Conservation (phyloP, 768 basidiomycete genomes). For the Heimioporus sp. region DNA sequence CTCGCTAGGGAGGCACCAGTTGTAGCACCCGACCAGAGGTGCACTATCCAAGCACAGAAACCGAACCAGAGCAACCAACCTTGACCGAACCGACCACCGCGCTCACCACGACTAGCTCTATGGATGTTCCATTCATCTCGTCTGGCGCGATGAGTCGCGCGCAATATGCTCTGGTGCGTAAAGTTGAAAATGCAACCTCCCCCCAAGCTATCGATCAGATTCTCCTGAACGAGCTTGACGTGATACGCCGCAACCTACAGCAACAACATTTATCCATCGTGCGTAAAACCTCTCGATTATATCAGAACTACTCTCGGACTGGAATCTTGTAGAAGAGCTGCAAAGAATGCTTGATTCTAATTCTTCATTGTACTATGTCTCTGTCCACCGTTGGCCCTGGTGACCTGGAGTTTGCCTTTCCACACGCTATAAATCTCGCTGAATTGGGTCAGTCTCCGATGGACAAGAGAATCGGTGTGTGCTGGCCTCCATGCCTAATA, state of each 20-base stretch:
- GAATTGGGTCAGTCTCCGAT: slow-evolving; percentile 60
- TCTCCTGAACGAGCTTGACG: slow-evolving; percentile 56
- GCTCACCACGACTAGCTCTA: slow-evolving; percentile 24
- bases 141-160: slow-evolving; percentile 76
- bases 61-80: neutral
- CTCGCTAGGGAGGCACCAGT: neutral
- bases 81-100: neutral
- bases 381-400: slow-evolving; percentile 40
- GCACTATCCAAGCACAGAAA: slow-evolving; percentile 8
- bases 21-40: slow-evolving; percentile 16
- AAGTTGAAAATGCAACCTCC: slow-evolving; percentile 61
- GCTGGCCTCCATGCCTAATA: neutral
- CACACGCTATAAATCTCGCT: slow-evolving; percentile 74
- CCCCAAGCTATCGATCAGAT: slow-evolving; percentile 58
- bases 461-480: slow-evolving; percentile 66
- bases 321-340: slow-evolving; percentile 48
- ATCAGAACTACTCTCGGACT: slow-evolving; percentile 6
- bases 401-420: slow-evolving; percentile 68
- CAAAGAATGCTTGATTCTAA: slow-evolving; percentile 63
- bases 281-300: slow-evolving; percentile 28
- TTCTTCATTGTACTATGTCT: slow-evolving; percentile 67
- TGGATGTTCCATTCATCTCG: slow-evolving; percentile 78
- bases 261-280: slow-evolving; percentile 53
- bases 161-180: slow-evolving; percentile 74
- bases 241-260: slow-evolving; percentile 51